Conservation (phyloP, 805 yeast species). For the Starmerella cellae region DNA sequence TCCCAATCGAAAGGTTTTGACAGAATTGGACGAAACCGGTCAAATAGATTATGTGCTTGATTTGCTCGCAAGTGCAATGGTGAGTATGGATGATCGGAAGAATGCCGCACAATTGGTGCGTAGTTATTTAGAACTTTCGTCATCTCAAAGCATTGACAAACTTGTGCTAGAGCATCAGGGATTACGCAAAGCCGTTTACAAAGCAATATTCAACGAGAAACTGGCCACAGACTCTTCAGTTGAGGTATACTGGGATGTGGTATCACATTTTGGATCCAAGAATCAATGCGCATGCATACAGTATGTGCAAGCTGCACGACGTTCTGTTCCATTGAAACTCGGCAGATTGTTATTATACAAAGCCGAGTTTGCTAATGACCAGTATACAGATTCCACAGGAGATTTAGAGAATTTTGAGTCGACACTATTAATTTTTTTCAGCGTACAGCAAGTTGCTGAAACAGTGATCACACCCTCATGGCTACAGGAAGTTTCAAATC, state of each 20-base stretch:
- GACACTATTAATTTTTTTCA: slow-evolving; percentile 30
- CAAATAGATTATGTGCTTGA: slow-evolving; percentile 3
- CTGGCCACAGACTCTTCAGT: slow-evolving; percentile 10
- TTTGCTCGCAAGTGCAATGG: slow-evolving; percentile 1
- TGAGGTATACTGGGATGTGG: slow-evolving; percentile 23
- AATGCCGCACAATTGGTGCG: neutral
- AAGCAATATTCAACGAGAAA: slow-evolving; percentile 2
- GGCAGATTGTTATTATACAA: slow-evolving; percentile 10
- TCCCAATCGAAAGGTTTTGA: slow-evolving; percentile 1
- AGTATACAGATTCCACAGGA: neutral
- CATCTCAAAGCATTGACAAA: neutral
- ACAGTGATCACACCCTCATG: slow-evolving; percentile 7
- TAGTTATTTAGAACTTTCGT: neutral
- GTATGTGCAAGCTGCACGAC: slow-evolving; percentile 11
- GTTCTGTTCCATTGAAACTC: slow-evolving; percentile 15
- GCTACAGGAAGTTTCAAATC: neutral
- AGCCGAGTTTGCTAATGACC: slow-evolving; percentile 11
- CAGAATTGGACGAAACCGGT: neutral
- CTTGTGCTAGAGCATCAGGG: neutral
- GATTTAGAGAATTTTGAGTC: slow-evolving; percentile 30
- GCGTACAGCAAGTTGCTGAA: slow-evolving; percentile 1
- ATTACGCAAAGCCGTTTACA: slow-evolving; percentile 14
- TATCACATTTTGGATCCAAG: slow-evolving; percentile 18
- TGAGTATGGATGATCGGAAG: neutral
- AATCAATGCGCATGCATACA: slow-evolving; percentile 10